These are phyloP conservation scores for Zelopaecilomyces penicillatus DNA, from an alignment of 2,329 filamentous ascomycete species.

Conservation along the genomic window DNA sequence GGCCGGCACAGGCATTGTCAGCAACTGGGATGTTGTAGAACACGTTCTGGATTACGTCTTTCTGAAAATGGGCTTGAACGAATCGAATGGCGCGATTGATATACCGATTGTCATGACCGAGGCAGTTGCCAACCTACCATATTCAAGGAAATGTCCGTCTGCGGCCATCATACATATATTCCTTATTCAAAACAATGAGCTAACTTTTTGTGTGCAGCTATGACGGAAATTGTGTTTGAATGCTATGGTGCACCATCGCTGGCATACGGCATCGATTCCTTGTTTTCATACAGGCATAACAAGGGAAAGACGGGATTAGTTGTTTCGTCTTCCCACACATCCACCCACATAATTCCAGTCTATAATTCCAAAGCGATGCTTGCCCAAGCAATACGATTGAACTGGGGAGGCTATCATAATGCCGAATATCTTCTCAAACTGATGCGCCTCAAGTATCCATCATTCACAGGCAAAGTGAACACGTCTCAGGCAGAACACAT, in stretches of 20 bases:
- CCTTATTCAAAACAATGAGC: slow-evolving; percentile 1
- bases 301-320: slow-evolving; percentile 80
- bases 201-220: slow-evolving; percentile 47
- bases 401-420: slow-evolving; percentile 88
- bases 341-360: slow-evolving; percentile 92
- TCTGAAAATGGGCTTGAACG: slow-evolving; percentile 82
- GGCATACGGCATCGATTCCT: slow-evolving; percentile 89
- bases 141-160: slow-evolving; percentile 73
- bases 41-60: slow-evolving; percentile 91
- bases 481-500: slow-evolving; percentile 81
- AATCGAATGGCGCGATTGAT: slow-evolving; percentile 64
- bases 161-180: background rate
- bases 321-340: slow-evolving; percentile 84
- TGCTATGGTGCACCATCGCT: slow-evolving; percentile 86
- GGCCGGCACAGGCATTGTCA: slow-evolving; percentile 79
- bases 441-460: slow-evolving; percentile 82
- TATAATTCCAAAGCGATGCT: slow-evolving; percentile 78
- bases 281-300: slow-evolving; percentile 94
- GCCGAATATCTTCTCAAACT: slow-evolving; percentile 89
- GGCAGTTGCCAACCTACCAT: slow-evolving; percentile 81
- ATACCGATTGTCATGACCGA: slow-evolving; percentile 93
- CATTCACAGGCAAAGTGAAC: slow-evolving; percentile 78
- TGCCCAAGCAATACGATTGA: slow-evolving; percentile 76
- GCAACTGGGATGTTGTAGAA: slow-evolving; percentile 98
- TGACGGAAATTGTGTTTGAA: slow-evolving; percentile 97